Percentiles rank a stretch among this genome's conserved stretches.
Evolutionary conservation across 805 yeast genomes (phyloP).

Genomic region (Myxozyma sirexii): DNA sequence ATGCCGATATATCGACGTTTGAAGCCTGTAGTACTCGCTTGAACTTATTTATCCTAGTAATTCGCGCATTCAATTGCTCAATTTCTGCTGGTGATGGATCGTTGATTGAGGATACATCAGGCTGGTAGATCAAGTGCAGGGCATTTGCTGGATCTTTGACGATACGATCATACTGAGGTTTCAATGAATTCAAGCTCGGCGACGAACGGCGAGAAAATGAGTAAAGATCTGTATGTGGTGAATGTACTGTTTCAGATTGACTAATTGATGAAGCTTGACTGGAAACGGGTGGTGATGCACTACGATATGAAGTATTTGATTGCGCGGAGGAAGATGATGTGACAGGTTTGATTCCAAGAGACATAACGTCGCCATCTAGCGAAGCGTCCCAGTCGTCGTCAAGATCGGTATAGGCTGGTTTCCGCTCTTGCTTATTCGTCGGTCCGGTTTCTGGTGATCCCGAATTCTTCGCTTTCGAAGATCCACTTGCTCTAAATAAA

Average conservation of each 20-base stretch:
- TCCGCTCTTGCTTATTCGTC: conserved; percentile 9
- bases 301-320: not conserved
- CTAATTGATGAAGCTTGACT: conserved; percentile 1
- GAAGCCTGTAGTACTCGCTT: conserved; percentile 58
- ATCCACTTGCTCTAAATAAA: not conserved
- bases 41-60: conserved; percentile 67
- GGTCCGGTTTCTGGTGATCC: conserved; percentile 2
- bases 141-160: conserved; percentile 46
- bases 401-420: conserved; percentile 57
- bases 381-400: conserved; percentile 96
- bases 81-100: conserved; percentile 47
- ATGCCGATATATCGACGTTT: conserved; percentile 64
- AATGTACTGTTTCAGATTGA: not conserved
- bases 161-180: conserved; percentile 40
- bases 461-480: conserved; percentile 1
- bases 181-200: conserved; percentile 19
- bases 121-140: conserved; percentile 37
- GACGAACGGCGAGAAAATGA: conserved; percentile 28
- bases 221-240: conserved; percentile 30
- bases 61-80: conserved; percentile 60
- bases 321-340: conserved; percentile 8
- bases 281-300: conserved; percentile 4
- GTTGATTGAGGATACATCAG: conserved; percentile 26
- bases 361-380: conserved; percentile 45
- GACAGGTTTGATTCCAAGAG: conserved; percentile 26